Evolutionary conservation across 2,329 filamentous ascomycete genomes (phyloP), one percentile per base, ranked within the genome.

Genomic region (Fusarium palustre): DNA sequence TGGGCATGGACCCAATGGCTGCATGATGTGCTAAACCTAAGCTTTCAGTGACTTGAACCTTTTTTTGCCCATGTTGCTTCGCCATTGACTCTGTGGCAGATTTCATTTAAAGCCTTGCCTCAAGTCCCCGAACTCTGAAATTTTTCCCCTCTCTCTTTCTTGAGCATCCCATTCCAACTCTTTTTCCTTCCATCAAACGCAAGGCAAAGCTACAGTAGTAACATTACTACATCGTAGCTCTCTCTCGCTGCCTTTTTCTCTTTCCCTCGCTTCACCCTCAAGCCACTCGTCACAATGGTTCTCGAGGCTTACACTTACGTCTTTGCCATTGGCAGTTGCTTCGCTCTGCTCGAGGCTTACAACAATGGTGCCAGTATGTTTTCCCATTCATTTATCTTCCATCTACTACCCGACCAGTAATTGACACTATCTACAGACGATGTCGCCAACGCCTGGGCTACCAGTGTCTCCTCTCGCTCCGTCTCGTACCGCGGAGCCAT

Each of bases 371-470:
- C 91, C 74, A 92, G 90, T 92, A 81, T 81, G 89, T 87, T 60
- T 50, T 65, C 8, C 10, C 33, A 10, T 39, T 22, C 22, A 11
- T 39, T 22, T 22, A 33, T 49, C 18, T 10, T 20, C 55, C 28
- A 20, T 9, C n/a, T 10, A 7, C 15, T n/a, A 13, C 2, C 9
- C 6, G 10, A n/a, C 11, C 8, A 36, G 36, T 45, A 5, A 58
- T 62, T 74, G 22, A 71, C 63, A 28, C 30, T 16, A n/a, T 7
- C 9, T 18, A 50, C 62, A 91, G 89, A 94, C 80, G 92, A 94
- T 91, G 92, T 95, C 59, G 92, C 92, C 76, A 95, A 95, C 81
- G 83, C 92, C 52, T 94, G 91, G 90, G 92, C 92, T 10, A 94
- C 92, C 73, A 91, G 88, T 46, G 91, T 94, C 62, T 94, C 92